A percentile compares a stretch with the other conserved stretches of the same genome.
Conservation (phyloP, 2,329 filamentous ascomycete species). For the Exophiala dermatitidis region DNA sequence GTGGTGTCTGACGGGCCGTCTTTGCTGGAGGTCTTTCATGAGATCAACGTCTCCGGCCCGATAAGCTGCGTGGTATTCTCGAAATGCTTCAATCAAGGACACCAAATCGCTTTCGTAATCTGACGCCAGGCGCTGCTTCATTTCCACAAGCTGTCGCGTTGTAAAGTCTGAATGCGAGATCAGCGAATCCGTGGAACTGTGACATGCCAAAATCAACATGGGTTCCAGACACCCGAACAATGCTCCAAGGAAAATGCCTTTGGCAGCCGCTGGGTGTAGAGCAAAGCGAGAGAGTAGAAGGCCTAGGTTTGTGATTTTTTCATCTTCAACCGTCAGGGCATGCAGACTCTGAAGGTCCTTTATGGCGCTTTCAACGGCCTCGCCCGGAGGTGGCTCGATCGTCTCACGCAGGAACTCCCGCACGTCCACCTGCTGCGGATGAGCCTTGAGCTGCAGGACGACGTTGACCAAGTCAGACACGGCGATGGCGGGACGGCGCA, state of each 20-base stretch:
- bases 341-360: conserved; percentile 89
- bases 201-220: conserved; percentile 69
- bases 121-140: conserved; percentile 5
- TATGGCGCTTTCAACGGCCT: conserved; percentile 85
- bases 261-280: conserved; percentile 87
- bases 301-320: conserved; percentile 81
- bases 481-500: conserved; percentile 93
- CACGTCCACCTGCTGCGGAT: conserved; percentile 4
- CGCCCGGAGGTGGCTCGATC: conserved; percentile 77
- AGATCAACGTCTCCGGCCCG: conserved; percentile 2
- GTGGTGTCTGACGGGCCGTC: conserved; percentile 11
- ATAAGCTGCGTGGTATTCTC: conserved; percentile 15
- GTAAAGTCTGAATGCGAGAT: conserved; percentile 10
- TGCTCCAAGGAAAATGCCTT: conserved; percentile 76
- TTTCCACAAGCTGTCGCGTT: conserved; percentile 2
- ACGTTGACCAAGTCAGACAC: conserved; percentile 88
- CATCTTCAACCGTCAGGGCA: conserved; percentile 63
- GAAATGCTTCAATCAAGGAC: conserved; percentile 17
- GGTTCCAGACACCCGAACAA: conserved; percentile 91
- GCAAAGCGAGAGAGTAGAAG: conserved; percentile 79
- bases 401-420: conserved; percentile 71
- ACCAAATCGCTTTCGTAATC: conserved; percentile 16
- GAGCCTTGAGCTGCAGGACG: conserved; percentile 90
- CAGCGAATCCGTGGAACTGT: conserved; percentile 7
- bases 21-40: conserved; percentile 7